Percentiles rank a stretch among this genome's conserved stretches.
These are phyloP conservation scores for Eimeria sp. DNA, from an alignment of 169 alveolate genomes.

Conservation along the genomic window DNA sequence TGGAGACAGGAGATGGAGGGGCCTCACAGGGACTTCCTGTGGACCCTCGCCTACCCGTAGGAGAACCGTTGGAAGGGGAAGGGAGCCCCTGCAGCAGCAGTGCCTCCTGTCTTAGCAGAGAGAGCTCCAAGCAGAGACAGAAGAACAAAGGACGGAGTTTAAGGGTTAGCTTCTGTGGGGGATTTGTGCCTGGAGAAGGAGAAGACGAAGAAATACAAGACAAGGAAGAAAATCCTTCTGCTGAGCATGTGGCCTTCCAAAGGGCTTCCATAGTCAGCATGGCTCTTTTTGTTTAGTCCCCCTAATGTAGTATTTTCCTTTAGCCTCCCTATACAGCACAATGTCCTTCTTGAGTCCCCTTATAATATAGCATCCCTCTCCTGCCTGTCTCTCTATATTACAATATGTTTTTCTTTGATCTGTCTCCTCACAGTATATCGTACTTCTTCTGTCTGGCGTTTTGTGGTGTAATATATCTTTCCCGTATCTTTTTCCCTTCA, in stretches of 20 bases:
- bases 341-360: too few relatives aligned
- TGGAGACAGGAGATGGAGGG: background rate
- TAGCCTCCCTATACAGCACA: too few relatives aligned
- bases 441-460: too few relatives aligned
- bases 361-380: too few relatives aligned
- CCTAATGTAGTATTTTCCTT: too few relatives aligned
- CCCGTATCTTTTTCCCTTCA: too few relatives aligned
- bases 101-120: background rate
- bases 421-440: too few relatives aligned
- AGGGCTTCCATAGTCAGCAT: conserved; percentile 7
- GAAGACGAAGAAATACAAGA: background rate
- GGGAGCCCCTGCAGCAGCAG: too few relatives aligned
- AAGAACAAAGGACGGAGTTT: background rate
- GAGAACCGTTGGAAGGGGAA: background rate
- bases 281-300: background rate
- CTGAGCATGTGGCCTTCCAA: background rate
- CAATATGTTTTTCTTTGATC: too few relatives aligned
- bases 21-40: background rate
- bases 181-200: background rate
- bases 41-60: background rate
- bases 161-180: conserved; percentile 21
- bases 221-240: background rate
- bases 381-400: too few relatives aligned
- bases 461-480: too few relatives aligned
- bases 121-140: background rate